Evolutionary conservation across 2,329 filamentous ascomycete genomes (phyloP).

Genomic region (Claviceps arundinis): DNA sequence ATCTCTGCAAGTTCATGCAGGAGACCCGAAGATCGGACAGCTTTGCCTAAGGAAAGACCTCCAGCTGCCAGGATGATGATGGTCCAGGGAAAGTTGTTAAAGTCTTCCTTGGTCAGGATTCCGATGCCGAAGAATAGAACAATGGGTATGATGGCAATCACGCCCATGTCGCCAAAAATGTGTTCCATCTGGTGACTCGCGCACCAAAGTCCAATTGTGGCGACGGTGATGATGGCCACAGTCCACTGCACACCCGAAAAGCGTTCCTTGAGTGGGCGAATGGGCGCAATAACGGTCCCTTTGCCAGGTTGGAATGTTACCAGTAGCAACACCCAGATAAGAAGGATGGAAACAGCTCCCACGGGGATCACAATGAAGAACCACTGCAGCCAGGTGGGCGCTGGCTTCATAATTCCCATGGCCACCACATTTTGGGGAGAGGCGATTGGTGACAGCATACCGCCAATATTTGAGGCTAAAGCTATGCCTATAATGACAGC

Average conservation of each 20-base stretch:
- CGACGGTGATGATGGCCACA: constrained; percentile 68
- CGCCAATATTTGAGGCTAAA: constrained; percentile 86
- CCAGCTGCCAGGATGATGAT: constrained; percentile 97
- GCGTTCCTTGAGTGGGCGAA: constrained; percentile 75
- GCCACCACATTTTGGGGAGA: constrained; percentile 97
- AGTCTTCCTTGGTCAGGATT: constrained; percentile 95
- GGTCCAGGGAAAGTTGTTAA: constrained; percentile 99
- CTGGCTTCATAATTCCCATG: constrained; percentile 84
- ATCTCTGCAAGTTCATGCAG: constrained; percentile 71
- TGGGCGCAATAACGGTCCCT: constrained; percentile 81
- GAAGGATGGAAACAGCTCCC: constrained; percentile 71
- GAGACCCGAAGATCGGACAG: constrained; percentile 84
- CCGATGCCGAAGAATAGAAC: constrained; percentile 94
- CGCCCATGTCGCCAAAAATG: constrained; percentile 94
- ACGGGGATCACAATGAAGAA: constrained; percentile 94
- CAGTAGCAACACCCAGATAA: constrained; percentile 83
- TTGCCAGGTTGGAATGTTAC: constrained; percentile 73
- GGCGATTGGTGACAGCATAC: constrained; percentile 91
- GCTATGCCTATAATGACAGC: constrained; percentile 92
- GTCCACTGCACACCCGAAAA: constrained; percentile 91
- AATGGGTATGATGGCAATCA: constrained; percentile 91
- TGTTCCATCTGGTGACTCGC: constrained; percentile 76
- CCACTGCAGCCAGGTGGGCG: constrained; percentile 89
- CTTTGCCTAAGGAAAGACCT: constrained; percentile 81
- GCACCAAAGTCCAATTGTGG: constrained; percentile 87